Evolutionary conservation across 352 stramenopile species (phyloP), one percentile per base, ranked within the genome.

Genomic region (Globisporangium nodosum): DNA sequence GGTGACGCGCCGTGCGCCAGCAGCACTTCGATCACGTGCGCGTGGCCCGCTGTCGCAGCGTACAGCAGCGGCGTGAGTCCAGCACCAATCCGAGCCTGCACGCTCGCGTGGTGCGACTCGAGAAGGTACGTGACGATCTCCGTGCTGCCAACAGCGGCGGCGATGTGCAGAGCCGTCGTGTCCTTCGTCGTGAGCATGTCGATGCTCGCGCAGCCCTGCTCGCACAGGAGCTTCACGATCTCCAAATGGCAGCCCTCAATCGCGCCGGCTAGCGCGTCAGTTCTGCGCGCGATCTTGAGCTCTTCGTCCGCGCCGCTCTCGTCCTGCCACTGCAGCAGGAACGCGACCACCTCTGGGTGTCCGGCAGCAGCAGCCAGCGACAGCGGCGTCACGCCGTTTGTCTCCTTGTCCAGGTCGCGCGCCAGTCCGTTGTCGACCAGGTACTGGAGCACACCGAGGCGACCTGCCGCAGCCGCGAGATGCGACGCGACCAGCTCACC

Each of bases 101-200:
- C 39, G 18, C 21, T 20, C 27, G 24, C 49, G 8, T 52, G 49
- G 49, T 63, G 49, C 18, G 6, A 12, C 4, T 27, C 18, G 13
- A 57, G 40, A 39, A 56, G 21, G 30, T 63, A 56, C 30, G 35
- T 20, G 31, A 52, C 30, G 21, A 63, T 37, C 49, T 56, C n/a
- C 4, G 24, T 3, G 31, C 24, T 52, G 18, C 49, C 49, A 18
- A 40, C 33, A 11, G 30, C 49, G 18, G 56, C 40, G n/a, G 30
- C 56, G 11, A 11, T 57, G 39, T 63, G 56, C 7, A 63, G 49
- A 30, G 40, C 56, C 12, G 56, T 52, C 40, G 49, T 57, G 49
- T 56, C 56, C n/a, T 50, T 56, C 3, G 20, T 40, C 3, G 42
- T 31, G 12, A 51, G 30, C 56, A 56, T 46, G 4, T 47, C 49